Evolutionary conservation across 352 stramenopile genomes (phyloP), one percentile per base, ranked within the genome.

Genomic region (Pythium dissotocum): DNA sequence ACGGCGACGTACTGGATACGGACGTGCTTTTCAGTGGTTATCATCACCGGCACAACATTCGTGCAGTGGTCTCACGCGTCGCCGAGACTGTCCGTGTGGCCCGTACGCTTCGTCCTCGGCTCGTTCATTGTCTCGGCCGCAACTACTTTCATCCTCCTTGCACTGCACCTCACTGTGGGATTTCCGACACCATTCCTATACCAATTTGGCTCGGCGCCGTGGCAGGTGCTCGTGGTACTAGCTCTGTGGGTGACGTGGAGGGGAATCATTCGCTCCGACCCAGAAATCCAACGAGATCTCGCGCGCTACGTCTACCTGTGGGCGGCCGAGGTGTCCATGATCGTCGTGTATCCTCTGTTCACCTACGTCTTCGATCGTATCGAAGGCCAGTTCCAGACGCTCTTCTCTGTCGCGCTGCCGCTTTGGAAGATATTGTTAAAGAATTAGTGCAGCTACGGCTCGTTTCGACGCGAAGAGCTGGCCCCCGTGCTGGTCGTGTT

Each of bases 111-210:
- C 16, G 1, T 9, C 6, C 2, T 38, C 36, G 18, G 58, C 2
- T 10, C 58, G 4, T 35, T 32, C 7, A 24, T 66, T 8, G 12
- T 59, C 8, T 38, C 33, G 5, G 5, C 9, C 9, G 33, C 5
- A 38, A 38, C 33, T 6, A 9, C 33, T 6, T 9, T 38, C 33
- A 38, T 38, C 33, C 33, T 38, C 33, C 33, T 38, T 0, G 9
- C 12, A 14, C 48, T 66, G 1, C 32, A 58, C 10, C 2, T 59
- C 10, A 12, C 21, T 9, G 36, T 66, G 5, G 60, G 60, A 6
- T 66, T 66, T 13, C 60, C 60, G 32, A 66, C 51, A 18, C 60
- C 60, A 3, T 66, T 66, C 52, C 10, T 58, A 4, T 66, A 42
- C 36, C 48, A 66, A 16, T 7, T 28, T 4, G 49, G 12, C 1